Conservation (phyloP, 805 yeast genomes). For the Sporopachydermia quercuum region DNA sequence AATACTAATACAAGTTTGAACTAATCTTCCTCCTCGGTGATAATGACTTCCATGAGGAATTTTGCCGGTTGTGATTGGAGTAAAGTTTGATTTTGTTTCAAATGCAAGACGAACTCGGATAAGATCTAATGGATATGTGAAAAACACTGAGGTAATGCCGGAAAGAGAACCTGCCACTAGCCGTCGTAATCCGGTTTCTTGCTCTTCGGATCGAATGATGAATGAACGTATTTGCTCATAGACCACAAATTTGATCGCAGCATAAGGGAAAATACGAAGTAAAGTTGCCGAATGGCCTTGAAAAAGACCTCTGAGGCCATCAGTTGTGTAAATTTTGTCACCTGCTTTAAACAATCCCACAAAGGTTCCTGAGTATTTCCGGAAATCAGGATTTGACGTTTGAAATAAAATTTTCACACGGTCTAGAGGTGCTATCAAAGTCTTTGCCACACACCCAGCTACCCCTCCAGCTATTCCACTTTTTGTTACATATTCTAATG, state of each 20-base stretch:
- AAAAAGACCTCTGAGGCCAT: slow-evolving; percentile 70
- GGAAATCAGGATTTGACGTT: slow-evolving; percentile 82
- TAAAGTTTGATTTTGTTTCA: slow-evolving; percentile 35
- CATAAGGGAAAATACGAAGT: slow-evolving; percentile 86
- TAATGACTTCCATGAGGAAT: slow-evolving; percentile 12
- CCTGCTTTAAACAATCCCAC: slow-evolving; percentile 67
- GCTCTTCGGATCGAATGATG: slow-evolving; percentile 56
- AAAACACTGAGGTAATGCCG: slow-evolving; percentile 74
- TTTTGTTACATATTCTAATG: slow-evolving; percentile 62
- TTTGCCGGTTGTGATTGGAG: slow-evolving; percentile 11
- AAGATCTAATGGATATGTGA: slow-evolving; percentile 85
- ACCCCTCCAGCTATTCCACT: slow-evolving; percentile 91
- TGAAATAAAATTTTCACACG: slow-evolving; percentile 91
- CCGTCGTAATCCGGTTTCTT: slow-evolving; percentile 73
- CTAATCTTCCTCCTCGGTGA: slow-evolving; percentile 19
- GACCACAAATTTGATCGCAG: slow-evolving; percentile 91
- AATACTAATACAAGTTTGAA: slow-evolving; percentile 13
- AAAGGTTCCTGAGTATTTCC: slow-evolving; percentile 65
- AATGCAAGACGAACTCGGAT: slow-evolving; percentile 86
- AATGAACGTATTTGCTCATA: slow-evolving; percentile 81
- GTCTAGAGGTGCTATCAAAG: slow-evolving; percentile 89
- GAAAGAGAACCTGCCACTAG: slow-evolving; percentile 81
- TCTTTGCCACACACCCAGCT: slow-evolving; percentile 94
- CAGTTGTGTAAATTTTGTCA: slow-evolving; percentile 42
- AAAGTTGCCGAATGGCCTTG: slow-evolving; percentile 95